These are phyloP conservation scores for Amanita inopinata DNA, from an alignment of 768 basidiomycete species.

Conservation along the genomic window DNA sequence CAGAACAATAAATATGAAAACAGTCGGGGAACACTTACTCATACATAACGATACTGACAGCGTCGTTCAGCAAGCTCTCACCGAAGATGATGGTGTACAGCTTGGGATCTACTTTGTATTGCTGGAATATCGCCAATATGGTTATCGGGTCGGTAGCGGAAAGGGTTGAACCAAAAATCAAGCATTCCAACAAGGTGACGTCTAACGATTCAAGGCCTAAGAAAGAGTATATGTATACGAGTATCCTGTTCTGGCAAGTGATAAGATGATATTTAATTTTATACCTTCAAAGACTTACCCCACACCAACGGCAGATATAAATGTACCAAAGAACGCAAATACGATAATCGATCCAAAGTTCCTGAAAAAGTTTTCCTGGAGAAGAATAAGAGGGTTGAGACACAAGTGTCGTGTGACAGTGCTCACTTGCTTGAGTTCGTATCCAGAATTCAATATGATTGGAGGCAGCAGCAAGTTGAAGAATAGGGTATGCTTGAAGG, in stretches of 20 bases:
- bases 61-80: conserved; percentile 94
- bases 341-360: conserved; percentile 95
- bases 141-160: conserved; percentile 98
- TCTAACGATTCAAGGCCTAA: conserved; percentile 86
- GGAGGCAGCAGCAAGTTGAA: conserved; percentile 98
- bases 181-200: conserved; percentile 82
- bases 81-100: conserved; percentile 97
- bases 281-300: conserved; percentile 53
- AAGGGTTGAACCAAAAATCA: conserved; percentile 92
- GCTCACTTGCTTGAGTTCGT: conserved; percentile 89
- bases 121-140: conserved; percentile 96
- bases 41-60: conserved; percentile 99
- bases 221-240: conserved; percentile 92
- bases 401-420: background rate
- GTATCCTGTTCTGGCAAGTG: conserved; percentile 55
- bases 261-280: conserved; percentile 23
- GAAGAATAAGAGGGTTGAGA: conserved; percentile 6
- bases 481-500: conserved; percentile 94
- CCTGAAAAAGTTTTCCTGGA: conserved; percentile 93
- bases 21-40: conserved; percentile 57
- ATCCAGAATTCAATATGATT: conserved; percentile 96
- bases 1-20: background rate
- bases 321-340: conserved; percentile 92
- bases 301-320: conserved; percentile 91
- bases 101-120: conserved; percentile 98